Evolutionary conservation across 495 filamentous ascomycete species (phyloP).

Genomic region (Aspergillus heteromorphus): DNA sequence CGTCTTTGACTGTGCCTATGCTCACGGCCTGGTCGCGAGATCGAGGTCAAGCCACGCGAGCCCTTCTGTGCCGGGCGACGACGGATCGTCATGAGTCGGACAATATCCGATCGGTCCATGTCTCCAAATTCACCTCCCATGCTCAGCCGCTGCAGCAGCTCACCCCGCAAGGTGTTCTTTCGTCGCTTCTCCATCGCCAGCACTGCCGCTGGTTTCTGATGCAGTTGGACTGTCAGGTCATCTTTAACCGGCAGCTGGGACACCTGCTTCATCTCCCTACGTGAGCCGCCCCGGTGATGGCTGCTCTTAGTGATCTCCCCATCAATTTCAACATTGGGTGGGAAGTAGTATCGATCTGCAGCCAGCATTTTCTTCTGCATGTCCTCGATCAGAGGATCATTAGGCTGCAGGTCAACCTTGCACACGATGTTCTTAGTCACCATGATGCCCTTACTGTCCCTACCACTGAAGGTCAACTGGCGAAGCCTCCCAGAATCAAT

Average conservation of each 20-base stretch:
- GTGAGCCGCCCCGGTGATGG: not conserved
- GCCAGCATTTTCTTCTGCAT: constrained; percentile 50
- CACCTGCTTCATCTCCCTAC: constrained; percentile 4
- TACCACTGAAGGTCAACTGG: constrained; percentile 59
- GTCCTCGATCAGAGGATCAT: constrained; percentile 45
- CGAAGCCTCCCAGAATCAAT: constrained; percentile 53
- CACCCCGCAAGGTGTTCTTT: constrained; percentile 22
- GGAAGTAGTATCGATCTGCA: constrained; percentile 25
- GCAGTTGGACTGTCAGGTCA: constrained; percentile 32
- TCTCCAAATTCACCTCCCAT: constrained; percentile 6
- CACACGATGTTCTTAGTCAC: constrained; percentile 53
- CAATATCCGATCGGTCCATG: constrained; percentile 11
- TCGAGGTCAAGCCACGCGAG: constrained; percentile 19
- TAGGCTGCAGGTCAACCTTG: constrained; percentile 40
- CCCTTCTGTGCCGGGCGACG: constrained; percentile 13
- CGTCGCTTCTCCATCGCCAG: constrained; percentile 26
- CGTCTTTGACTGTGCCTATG: not conserved
- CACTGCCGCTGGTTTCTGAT: constrained; percentile 32
- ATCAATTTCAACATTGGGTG: constrained; percentile 29
- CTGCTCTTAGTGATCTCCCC: constrained; percentile 22
- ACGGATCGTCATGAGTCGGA: constrained; percentile 32
- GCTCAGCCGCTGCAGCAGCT: constrained; percentile 22
- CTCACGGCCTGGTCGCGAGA: constrained; percentile 17
- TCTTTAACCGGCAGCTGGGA: constrained; percentile 27
- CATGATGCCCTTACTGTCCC: constrained; percentile 45